Base-by-base conservation (phyloP, 192 early-diverging fungal species). In the Mortierella antarctica region DNA sequence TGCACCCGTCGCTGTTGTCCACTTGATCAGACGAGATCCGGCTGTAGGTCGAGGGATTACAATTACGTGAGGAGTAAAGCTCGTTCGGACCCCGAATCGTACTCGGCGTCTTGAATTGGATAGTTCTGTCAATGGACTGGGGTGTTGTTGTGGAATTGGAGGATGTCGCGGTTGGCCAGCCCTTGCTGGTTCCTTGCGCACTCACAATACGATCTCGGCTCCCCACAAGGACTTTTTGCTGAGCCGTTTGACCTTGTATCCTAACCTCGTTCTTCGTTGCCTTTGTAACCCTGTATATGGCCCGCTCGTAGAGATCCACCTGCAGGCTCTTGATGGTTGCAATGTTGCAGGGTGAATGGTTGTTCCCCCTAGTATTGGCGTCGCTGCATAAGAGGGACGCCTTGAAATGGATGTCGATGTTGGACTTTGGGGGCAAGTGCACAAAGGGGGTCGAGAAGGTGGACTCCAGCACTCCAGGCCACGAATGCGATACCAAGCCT, bases 31-130 rank as follows among this genome's bases (percentile, higher is more conserved):
- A 31, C 13, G n/a, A 51, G 6, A 65, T 52, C 23, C 62, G 53
- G 23, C 39, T 11, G 18, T 50, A 73, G 15, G 72, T 66, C 4
- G 72, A 74, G 17, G 64, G 45, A 41, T 74, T 66, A n/a, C 72
- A 66, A n/a, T 61, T 59, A 21, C 57, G 64, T 17, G 54, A 23
- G 11, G 57, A 66, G 57, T 51, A 66, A 20, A 61, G 49, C 4
- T 66, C 47, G 15, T 66, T 54, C 7, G 46, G 42, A 44, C 42
- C 64, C 11, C 64, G 64, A 14, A 74, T 40, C 6, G 64, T 5
- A 46, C 14, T 74, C 3, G 63, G 72, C 4, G 64, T 66, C 20
- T 42, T 13, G 45, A 74, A 74, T 20, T 55, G 21, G 51, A 48
- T 11, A 31, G 13, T 40, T 15, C 48, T 58, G 44, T 65, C 57